Base-by-base conservation (phyloP, 2,329 filamentous ascomycete genomes). In the Clonostachys rhizophaga region DNA sequence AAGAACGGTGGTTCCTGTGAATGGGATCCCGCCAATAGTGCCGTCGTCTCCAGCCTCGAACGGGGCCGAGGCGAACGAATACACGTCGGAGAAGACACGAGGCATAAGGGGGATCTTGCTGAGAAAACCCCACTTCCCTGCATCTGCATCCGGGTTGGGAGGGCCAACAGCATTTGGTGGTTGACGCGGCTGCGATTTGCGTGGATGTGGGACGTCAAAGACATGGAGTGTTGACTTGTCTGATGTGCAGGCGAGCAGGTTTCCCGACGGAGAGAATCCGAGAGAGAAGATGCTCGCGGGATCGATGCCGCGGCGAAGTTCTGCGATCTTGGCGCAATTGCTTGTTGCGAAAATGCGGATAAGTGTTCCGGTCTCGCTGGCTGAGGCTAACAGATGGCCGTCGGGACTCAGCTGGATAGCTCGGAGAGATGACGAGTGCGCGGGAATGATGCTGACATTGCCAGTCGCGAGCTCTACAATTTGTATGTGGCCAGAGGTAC, bases 141-240 rank as follows among this genome's bases (percentile, higher is more conserved):
- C 78, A 42, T 78, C 75, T 34, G 47, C 53, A 37, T 76, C 70
- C 8, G 20, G 66, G 53, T 49, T 64, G 58, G 48, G 58, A 62
- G 50, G 59, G 40, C 58, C 60, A 33, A 60, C 37, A 6, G 42
- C 54, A 7, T 61, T 55, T 5, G 66, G 63, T 30, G 8, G 24
- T 30, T 30, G 24, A 10, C 24, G 24, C 24, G 24, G 24, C 24
- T 30, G 24, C 24, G 24, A 30, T 52, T 68, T 70, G 44, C 71
- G 72, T 9, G 74, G 70, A 49, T 79, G 77, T 5, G 86, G 86
- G 1, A 96, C 76, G 59, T 97, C 91, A 61, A 96, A 99, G 36
- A 99, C 79, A 66, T 99, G 94, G 11, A 99, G 75, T 1, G 91
- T 99, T 6, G 89, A 91, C 68, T 97, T 99, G 73, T 99, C 94